Base-by-base conservation (phyloP, 2,329 filamentous ascomycete genomes). In the Scedosporium apiospermum region DNA sequence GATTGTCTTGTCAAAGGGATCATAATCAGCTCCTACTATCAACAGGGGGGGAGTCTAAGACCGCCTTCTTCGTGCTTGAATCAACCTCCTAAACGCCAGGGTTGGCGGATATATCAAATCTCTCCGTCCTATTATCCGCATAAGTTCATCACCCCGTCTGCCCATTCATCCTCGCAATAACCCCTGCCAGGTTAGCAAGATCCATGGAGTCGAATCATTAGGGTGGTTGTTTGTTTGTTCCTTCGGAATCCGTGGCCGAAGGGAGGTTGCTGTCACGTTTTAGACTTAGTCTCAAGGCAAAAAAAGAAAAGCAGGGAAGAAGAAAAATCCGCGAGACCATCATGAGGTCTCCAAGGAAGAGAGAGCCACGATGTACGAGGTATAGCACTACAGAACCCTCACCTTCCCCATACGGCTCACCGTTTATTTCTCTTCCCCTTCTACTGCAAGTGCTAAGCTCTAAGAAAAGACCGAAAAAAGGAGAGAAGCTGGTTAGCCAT, bases 201-300 rank as follows among this genome's bases (percentile, higher is more conserved):
- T 65, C 46, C 62, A 65, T 65, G 53, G 62, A 65, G 63, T 62
- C 64, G 64, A 64, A 60, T 62, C 59, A 62, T 65, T 62, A 62
- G 59, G 62, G 63, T 16, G 44, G 44, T 46, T 46, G n/a, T 58
- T 18, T 46, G 18, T 57, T 42, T 21, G 7, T 21, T 21, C 44
- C 18, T 21, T 49, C 44, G 44, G 44, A 49, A 18, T 21, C 44
- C 44, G 44, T 18, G 18, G 18, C 44, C n/a, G 44, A n/a, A 18
- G 44, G 44, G 6, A 49, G 16, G 44, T 18, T 21, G 16, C 14
- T n/a, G 6, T 49, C 44, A 49, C 44, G 46, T 18, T 61, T 61
- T 57, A 41, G 26, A 21, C 34, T 26, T 23, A 16, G 10, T 27
- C 10, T 57, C 53, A 57, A 34, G n/a, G n/a, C n/a, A n/a, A n/a